Percentiles rank a stretch among this genome's conserved stretches.
Conservation (phyloP, 306 rosid species). For the Arachis hypogaea region DNA sequence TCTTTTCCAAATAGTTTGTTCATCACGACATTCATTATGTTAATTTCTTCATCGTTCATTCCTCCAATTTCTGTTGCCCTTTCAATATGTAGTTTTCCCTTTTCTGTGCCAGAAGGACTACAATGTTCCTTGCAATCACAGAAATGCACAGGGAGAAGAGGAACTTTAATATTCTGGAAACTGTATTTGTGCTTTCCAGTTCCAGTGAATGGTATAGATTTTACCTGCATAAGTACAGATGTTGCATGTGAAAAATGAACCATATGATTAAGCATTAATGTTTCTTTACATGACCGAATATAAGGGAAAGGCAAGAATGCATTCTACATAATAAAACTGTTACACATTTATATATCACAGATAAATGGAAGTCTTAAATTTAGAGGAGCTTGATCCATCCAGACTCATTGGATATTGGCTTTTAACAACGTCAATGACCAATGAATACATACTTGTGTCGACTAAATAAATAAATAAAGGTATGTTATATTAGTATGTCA, state of each 20-base stretch:
- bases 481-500: no score
- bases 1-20: slow-evolving; percentile 24
- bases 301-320: slow-evolving; percentile 1
- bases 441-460: no score
- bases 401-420: no score
- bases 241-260: slow-evolving; percentile 22
- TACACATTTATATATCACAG: no score
- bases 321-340: neutral
- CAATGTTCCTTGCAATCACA: no score
- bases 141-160: no score
- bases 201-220: slow-evolving; percentile 80
- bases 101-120: neutral
- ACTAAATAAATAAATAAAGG: no score
- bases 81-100: slow-evolving; percentile 32
- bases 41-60: slow-evolving; percentile 66
- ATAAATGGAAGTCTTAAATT: no score
- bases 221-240: slow-evolving; percentile 56
- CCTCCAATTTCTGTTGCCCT: slow-evolving; percentile 49
- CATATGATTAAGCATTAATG: slow-evolving; percentile 16
- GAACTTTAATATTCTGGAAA: no score
- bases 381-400: no score
- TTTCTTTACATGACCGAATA: slow-evolving; percentile 12
- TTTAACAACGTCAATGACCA: no score
- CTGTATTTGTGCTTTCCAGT: slow-evolving; percentile 86
- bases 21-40: neutral